phyloP scores from a whole-genome alignment of 176 grass and related monocot species.

The Oryza punctata region DNA sequence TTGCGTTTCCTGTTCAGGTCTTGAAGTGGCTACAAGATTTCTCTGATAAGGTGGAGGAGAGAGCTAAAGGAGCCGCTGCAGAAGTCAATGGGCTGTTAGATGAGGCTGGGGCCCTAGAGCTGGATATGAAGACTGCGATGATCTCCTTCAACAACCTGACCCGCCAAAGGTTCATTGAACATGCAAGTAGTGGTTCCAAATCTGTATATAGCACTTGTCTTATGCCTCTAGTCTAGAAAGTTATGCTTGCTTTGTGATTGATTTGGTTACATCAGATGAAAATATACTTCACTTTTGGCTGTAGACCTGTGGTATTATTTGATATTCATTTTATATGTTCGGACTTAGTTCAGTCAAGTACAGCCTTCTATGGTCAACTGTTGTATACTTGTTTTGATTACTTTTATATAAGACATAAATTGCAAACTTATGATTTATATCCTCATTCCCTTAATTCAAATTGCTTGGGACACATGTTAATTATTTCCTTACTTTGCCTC shows the following conservation, averaged over 20 bases:
- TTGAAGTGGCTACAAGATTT: constrained; percentile 65
- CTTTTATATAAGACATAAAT: background rate
- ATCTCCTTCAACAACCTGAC: constrained; percentile 51
- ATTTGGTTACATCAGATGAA: background rate
- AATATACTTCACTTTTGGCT: background rate
- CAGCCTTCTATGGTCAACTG: background rate
- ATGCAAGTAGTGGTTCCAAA: constrained; percentile 76
- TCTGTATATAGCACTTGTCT: constrained; percentile 21
- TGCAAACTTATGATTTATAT: background rate
- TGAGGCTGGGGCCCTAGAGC: constrained; percentile 48
- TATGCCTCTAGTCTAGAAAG: background rate
- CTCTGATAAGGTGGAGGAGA: constrained; percentile 62
- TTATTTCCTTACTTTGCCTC: background rate
- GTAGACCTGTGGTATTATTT: constrained; percentile 7
- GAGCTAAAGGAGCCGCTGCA: constrained; percentile 40
- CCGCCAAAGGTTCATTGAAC: constrained; percentile 53
- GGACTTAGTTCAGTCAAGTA: background rate
- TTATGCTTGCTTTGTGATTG: background rate
- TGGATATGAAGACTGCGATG: constrained; percentile 69
- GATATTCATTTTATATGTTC: background rate
- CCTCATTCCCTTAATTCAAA: background rate
- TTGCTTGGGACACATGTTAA: background rate
- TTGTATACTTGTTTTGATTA: background rate
- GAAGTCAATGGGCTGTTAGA: constrained; percentile 61
- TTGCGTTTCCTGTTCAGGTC: constrained; percentile 29